Evolutionary conservation across 441 rosid genomes (phyloP).

Genomic region (Codiaeum variegatum): DNA sequence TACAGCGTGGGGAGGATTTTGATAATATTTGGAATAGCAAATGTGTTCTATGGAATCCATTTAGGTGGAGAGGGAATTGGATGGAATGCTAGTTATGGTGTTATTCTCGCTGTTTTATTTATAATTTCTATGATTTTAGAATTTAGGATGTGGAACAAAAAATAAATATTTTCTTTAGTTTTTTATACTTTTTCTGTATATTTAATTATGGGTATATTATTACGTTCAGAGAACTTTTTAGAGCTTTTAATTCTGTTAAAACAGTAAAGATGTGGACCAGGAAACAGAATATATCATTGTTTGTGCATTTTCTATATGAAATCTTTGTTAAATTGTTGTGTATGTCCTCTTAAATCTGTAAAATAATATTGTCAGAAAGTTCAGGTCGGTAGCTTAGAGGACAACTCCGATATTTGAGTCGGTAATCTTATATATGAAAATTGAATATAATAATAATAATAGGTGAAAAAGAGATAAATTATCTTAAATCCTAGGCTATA

Average conservation of each 20-base stretch:
- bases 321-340: too few relatives aligned
- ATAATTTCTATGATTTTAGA: conserved; percentile 39
- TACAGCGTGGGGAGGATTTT: conserved; percentile 45
- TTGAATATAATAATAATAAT: too few relatives aligned
- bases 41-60: conserved; percentile 72
- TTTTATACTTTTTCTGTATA: too few relatives aligned
- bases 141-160: conserved; percentile 32
- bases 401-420: too few relatives aligned
- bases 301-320: neutral
- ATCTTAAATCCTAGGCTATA: too few relatives aligned
- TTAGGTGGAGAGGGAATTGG: conserved; percentile 40
- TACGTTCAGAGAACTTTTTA: neutral
- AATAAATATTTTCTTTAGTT: too few relatives aligned
- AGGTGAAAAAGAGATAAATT: too few relatives aligned
- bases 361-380: too few relatives aligned
- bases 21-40: conserved; percentile 47
- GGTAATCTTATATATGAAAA: too few relatives aligned
- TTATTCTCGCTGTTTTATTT: conserved; percentile 34
- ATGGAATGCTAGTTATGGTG: conserved; percentile 60
- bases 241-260: neutral
- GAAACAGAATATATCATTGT: neutral
- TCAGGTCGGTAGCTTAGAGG: too few relatives aligned
- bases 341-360: too few relatives aligned
- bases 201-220: neutral
- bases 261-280: neutral